Evolutionary conservation across 148 eudicot species (phyloP).

Genomic region (Heliosperma pusillum): DNA sequence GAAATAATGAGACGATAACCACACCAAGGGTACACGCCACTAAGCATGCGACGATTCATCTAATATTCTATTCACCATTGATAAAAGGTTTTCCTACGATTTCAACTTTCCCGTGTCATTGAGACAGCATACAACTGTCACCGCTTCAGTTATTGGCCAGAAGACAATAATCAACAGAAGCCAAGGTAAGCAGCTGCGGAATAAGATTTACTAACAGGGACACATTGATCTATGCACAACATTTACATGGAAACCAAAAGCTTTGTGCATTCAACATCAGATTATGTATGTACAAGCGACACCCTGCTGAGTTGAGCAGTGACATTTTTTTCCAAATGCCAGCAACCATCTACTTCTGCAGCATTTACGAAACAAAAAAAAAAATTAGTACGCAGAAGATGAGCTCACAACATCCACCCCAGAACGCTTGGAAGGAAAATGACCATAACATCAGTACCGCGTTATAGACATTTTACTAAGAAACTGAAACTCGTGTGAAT

Average conservation of each 20-base stretch:
- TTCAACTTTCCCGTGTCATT: too few species aligned
- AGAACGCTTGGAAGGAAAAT: not conserved
- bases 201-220: not conserved
- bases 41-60: too few species aligned
- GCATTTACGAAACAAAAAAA: not conserved
- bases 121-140: not conserved
- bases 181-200: not conserved
- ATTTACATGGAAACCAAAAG: slow-evolving; percentile 8
- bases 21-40: too few species aligned
- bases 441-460: not conserved
- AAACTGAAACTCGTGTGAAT: not conserved
- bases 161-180: not conserved
- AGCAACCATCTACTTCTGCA: not conserved
- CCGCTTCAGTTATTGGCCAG: not conserved
- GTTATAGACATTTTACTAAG: not conserved
- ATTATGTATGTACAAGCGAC: not conserved
- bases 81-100: too few species aligned
- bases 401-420: not conserved
- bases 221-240: not conserved
- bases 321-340: not conserved
- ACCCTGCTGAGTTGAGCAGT: not conserved
- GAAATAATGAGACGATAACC: too few species aligned
- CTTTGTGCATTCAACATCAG: not conserved
- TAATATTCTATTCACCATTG: too few species aligned
- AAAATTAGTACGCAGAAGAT: not conserved